Base-by-base conservation (phyloP, 2,329 filamentous ascomycete genomes). In the Dactylellina sp. region DNA sequence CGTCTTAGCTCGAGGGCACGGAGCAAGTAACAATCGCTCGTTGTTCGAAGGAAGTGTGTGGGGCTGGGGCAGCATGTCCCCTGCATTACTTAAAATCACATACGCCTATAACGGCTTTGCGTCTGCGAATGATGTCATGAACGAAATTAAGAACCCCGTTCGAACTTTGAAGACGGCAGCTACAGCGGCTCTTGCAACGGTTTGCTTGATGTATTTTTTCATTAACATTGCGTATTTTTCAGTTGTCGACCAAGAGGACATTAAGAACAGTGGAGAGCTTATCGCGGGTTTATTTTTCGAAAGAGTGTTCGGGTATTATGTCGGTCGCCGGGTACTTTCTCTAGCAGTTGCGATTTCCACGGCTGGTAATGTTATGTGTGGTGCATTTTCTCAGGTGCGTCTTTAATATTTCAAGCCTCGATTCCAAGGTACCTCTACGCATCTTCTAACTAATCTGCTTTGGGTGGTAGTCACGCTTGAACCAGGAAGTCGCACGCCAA, bases 311-410 rank as follows among this genome's bases (percentile, higher is more conserved):
- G 89, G 89, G 0, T 80, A 82, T 1, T 82, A 82, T 0, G 77
- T 89, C 7, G 89, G 89, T 0, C 84, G 84, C 35, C 83, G 82
- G 0, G 80, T 90, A 1, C 81, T 91, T 1, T 87, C 89, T 0
- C 79, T 90, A 7, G 86, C 87, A 0, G 88, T 92, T 35, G 89
- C 89, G 0, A 81, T 90, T 22, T 90, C 88, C 0, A 89, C 88
- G 0, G 86, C 84, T 1, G 90, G 89, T 0, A 92, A 92, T 78
- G 89, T 92, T 12, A 88, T 92, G 85, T 88, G 90, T 0, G 88
- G 90, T 1, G 87, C 88, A 0, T 92, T 91, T 79, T 84, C 88
- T 0, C 80, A 89, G 25, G 70, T 74, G 49, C 28, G 28, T 4
- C 28, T 40, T 39, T 49, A 35, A 22, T n/a, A 37, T 25, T 32